Evolutionary conservation across 257 asterid species (phyloP), one percentile per base, ranked within the genome.

Genomic region (Striga asiatica): DNA sequence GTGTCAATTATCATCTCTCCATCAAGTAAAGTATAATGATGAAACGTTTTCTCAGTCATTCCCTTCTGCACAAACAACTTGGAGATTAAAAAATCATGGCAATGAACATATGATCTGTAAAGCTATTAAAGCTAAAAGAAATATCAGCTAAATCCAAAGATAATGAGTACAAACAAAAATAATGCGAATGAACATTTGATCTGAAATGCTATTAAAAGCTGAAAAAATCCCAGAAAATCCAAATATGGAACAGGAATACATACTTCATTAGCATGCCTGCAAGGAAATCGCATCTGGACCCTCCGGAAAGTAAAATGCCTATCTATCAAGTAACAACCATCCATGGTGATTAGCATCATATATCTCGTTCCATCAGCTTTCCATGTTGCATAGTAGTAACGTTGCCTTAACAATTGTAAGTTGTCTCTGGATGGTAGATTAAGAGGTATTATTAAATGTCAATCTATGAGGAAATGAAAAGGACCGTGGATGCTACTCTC

Each of bases 351-450:
- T 54, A 92, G 79, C 99, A 92, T 92, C 97, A 92, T 88, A 66
- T 88, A 92, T 74, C 99, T 81, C 21, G 99, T 92, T 50, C 99
- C 99, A 73, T 92, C 97, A 73, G 99, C 99, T 70, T 92, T 92
- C 99, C 99, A 92, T 39, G 99, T 92, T 11, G 97, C 97, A 69
- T 82, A 92, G 77, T 92, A 92, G 69, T 88, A 92, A 0, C 92
- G 83, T 43, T 84, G 99, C 76, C 95, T 78, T 70, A 92, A 75
- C 66, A 88, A 62, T 62, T 84, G 96, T 55, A 92, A 77, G 74
- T 85, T 92, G 52, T 92, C 97, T 74, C 97, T 92, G 93, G 70
- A 71, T 45, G 48, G 58, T n/a, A n/a, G n/a, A n/a, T n/a, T n/a
- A n/a, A n/a, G n/a, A n/a, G n/a, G n/a, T n/a, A n/a, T n/a, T n/a